These are phyloP conservation scores for Nicotiana paniculata DNA, from an alignment of 257 asterid species.

Conservation along the genomic window DNA sequence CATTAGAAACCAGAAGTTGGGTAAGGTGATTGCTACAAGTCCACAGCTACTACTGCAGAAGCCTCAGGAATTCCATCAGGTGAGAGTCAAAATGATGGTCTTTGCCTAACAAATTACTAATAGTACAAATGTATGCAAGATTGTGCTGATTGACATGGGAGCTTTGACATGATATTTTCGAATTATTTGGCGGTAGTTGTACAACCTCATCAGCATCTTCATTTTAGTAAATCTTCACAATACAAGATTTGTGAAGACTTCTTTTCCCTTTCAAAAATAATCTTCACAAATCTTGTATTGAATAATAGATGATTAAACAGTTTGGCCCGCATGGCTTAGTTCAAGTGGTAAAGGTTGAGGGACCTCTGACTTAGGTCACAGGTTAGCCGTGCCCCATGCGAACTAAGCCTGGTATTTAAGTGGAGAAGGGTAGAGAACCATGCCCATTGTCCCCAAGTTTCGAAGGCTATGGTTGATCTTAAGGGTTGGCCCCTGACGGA, in stretches of 20 bases:
- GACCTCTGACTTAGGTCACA: too few relatives aligned
- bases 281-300: background rate
- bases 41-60: conserved; percentile 76
- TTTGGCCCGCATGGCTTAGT: too few relatives aligned
- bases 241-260: background rate
- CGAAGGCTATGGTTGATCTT: too few relatives aligned
- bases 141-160: background rate
- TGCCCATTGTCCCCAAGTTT: too few relatives aligned
- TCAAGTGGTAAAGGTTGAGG: too few relatives aligned
- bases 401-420: too few relatives aligned
- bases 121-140: background rate
- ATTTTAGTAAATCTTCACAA: background rate
- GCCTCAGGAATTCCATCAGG: conserved; percentile 81
- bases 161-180: background rate
- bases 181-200: background rate
- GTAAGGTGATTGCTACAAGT: conserved; percentile 64
- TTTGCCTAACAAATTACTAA: background rate
- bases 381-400: too few relatives aligned
- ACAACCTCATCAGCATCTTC: conserved; percentile 2
- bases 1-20: conserved; percentile 55
- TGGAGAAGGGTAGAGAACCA: too few relatives aligned
- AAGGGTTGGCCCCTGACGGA: too few relatives aligned
- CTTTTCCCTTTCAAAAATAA: background rate
- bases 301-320: background rate
- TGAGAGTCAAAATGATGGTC: conserved; percentile 17